These are phyloP conservation scores for Cercospora zeae-maydis DNA, from an alignment of 2,329 filamentous ascomycete species.

Conservation along the genomic window DNA sequence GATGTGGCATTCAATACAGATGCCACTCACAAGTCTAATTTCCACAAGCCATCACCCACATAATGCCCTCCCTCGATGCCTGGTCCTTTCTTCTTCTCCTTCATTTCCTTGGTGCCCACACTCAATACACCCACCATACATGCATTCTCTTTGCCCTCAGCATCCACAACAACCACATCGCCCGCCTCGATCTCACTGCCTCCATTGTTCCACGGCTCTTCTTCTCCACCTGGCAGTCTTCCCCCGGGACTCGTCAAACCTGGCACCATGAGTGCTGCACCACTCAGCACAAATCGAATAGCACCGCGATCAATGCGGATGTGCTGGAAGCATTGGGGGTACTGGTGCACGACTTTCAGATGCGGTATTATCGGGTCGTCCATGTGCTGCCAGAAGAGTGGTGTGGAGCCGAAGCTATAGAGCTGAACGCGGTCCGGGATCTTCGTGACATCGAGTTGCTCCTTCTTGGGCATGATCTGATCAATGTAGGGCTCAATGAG, in stretches of 20 bases:
- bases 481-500: slow-evolving; percentile 84
- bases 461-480: slow-evolving; percentile 91
- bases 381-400: slow-evolving; percentile 88
- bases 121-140: slow-evolving; percentile 84
- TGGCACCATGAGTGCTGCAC: slow-evolving; percentile 93
- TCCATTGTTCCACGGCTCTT: slow-evolving; percentile 45
- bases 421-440: slow-evolving; percentile 87
- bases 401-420: slow-evolving; percentile 73
- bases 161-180: slow-evolving; percentile 80
- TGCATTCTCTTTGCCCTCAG: slow-evolving; percentile 89
- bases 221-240: slow-evolving; percentile 59
- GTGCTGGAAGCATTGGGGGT: slow-evolving; percentile 76
- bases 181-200: slow-evolving; percentile 72
- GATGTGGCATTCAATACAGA: not conserved
- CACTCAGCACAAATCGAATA: slow-evolving; percentile 91
- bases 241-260: slow-evolving; percentile 84
- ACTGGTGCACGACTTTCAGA: slow-evolving; percentile 82
- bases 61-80: slow-evolving; percentile 93
- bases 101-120: slow-evolving; percentile 84
- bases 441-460: slow-evolving; percentile 84
- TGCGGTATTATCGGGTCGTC: slow-evolving; percentile 78
- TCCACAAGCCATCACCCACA: slow-evolving; percentile 92
- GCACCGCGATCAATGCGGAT: slow-evolving; percentile 92
- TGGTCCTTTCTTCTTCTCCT: slow-evolving; percentile 88
- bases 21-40: slow-evolving; percentile 48